Evolutionary conservation across 495 filamentous ascomycete genomes (phyloP).

Genomic region (Sabuloglossum arenarium): DNA sequence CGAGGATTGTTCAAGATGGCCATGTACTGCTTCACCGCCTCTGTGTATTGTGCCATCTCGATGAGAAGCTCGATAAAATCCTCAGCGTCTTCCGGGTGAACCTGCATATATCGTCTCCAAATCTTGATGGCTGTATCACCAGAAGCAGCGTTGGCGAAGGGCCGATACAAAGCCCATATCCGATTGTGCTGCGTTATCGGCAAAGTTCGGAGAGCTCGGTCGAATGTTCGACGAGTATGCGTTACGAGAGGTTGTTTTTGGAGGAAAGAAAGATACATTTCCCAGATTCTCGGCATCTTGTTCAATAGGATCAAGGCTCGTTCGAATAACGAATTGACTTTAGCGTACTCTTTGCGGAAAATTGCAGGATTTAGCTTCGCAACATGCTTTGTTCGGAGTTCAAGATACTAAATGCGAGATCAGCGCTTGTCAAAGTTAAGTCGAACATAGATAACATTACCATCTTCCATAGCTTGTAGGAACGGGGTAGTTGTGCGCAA

Average conservation of each 20-base stretch:
- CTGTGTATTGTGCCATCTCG: conserved; percentile 67
- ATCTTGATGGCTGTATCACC: conserved; percentile 83
- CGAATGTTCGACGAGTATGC: conserved; percentile 77
- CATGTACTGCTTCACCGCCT: conserved; percentile 85
- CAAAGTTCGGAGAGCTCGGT: conserved; percentile 82
- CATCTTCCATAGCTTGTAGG: conserved; percentile 98
- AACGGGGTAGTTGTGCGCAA: conserved; percentile 70
- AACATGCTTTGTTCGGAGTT: conserved; percentile 66
- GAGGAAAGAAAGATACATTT: conserved; percentile 88
- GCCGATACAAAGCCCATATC: conserved; percentile 82
- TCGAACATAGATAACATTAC: conserved; percentile 21
- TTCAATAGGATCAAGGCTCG: conserved; percentile 84
- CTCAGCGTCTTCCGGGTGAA: conserved; percentile 89
- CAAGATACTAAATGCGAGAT: conserved; percentile 44
- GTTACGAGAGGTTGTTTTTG: conserved; percentile 82
- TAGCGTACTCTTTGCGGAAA: conserved; percentile 62
- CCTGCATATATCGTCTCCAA: conserved; percentile 93
- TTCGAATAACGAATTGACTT: conserved; percentile 93
- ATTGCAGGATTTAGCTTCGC: conserved; percentile 65
- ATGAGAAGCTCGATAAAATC: conserved; percentile 82
- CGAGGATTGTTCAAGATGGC: conserved; percentile 80
- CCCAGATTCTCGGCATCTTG: conserved; percentile 98
- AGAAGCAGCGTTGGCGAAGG: conserved; percentile 83
- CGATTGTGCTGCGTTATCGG: conserved; percentile 94
- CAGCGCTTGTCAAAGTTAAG: not conserved